These are phyloP conservation scores for Myxozyma geophila DNA, from an alignment of 805 yeast genomes.

Conservation along the genomic window DNA sequence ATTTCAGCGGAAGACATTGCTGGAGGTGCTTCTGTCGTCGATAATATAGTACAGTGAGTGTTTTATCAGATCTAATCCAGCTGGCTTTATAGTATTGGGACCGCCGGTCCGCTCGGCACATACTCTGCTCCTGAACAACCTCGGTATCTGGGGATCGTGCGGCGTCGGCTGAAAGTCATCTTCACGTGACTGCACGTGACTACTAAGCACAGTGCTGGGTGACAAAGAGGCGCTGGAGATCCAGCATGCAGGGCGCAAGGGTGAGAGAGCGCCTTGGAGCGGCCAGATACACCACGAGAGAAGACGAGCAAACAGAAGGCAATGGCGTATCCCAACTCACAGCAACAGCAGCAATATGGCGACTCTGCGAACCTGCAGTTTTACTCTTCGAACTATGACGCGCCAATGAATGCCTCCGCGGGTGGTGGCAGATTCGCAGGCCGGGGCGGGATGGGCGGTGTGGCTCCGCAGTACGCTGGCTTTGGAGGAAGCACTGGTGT, in stretches of 20 bases:
- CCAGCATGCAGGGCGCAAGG: background rate
- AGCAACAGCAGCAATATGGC: conserved; percentile 5
- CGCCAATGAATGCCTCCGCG: conserved; percentile 10
- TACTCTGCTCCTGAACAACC: no score
- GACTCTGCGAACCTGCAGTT: conserved; percentile 41
- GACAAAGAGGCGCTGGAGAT: background rate
- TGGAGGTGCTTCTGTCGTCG: no score
- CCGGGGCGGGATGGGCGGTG: conserved; percentile 43
- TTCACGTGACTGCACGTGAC: no score
- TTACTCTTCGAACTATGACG: conserved; percentile 42
- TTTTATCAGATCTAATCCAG: no score
- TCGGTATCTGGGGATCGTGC: no score
- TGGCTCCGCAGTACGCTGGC: conserved; percentile 20
- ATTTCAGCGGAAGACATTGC: background rate
- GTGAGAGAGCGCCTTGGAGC: no score
- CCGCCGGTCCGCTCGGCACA: no score
- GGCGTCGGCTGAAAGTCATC: no score
- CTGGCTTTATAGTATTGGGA: no score
- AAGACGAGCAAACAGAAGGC: background rate
- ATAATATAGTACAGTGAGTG: no score
- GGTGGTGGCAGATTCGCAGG: conserved; percentile 44
- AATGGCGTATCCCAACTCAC: conserved; percentile 6
- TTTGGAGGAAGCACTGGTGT: conserved; percentile 25
- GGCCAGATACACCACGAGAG: no score
- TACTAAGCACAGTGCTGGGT: background rate